Percentiles rank a stretch among this genome's conserved stretches.
Conservation (phyloP, 306 rosid species). For the Myrica gale region DNA sequence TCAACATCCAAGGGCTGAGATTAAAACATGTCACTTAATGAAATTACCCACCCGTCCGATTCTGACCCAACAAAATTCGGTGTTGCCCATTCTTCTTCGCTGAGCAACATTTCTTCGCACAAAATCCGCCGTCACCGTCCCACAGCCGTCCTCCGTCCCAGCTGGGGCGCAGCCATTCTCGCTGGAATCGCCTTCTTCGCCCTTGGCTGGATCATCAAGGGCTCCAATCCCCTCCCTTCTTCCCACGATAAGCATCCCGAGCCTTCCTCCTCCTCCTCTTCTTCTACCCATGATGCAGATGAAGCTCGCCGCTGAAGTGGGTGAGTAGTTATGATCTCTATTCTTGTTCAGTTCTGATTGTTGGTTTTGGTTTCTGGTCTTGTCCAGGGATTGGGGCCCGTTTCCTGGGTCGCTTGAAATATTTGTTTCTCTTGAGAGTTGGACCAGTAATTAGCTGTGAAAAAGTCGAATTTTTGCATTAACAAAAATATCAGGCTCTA, state of each 20-base stretch:
- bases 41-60: too few species aligned
- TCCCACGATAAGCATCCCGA: conserved; percentile 27
- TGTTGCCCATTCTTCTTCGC: too few species aligned
- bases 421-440: background rate
- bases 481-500: background rate
- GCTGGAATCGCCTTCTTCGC: conserved; percentile 86
- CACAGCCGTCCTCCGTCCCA: too few species aligned
- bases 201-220: conserved; percentile 92
- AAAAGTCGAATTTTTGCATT: background rate
- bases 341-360: background rate
- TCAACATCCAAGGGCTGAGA: too few species aligned
- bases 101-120: too few species aligned
- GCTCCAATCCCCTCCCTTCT: conserved; percentile 82
- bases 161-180: conserved; percentile 90
- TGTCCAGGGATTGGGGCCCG: background rate
- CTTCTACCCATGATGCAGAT: conserved; percentile 15
- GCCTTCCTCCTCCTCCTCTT: conserved; percentile 12
- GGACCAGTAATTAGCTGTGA: background rate
- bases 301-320: conserved; percentile 17
- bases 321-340: conserved; percentile 19
- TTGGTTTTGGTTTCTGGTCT: background rate
- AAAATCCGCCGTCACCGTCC: too few species aligned
- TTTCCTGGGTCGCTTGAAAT: background rate
- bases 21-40: conserved; percentile 19
- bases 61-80: too few species aligned